A percentile compares a stretch with the other conserved stretches of the same genome.
phyloP scores from a whole-genome alignment of 2,329 filamentous ascomycete species.

The Chalaropsis ovoidea region DNA sequence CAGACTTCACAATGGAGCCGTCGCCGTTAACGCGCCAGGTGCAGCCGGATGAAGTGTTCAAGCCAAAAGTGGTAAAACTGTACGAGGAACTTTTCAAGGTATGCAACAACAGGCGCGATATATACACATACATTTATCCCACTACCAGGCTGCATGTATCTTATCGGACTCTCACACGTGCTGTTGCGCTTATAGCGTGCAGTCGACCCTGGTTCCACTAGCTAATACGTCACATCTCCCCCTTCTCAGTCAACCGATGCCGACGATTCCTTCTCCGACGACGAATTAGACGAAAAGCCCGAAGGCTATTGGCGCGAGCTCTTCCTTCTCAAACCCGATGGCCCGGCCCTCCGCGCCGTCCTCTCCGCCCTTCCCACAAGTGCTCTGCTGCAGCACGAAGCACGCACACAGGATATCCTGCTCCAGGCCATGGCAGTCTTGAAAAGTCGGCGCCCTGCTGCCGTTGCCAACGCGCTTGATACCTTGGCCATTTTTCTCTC shows the following conservation, averaged over 20 bases:
- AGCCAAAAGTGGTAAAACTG: conserved; percentile 85
- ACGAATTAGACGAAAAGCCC: conserved; percentile 57
- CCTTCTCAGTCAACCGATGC: not conserved
- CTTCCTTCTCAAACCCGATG: conserved; percentile 79
- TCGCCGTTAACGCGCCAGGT: conserved; percentile 90
- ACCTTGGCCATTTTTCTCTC: conserved; percentile 83
- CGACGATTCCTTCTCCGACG: conserved; percentile 33
- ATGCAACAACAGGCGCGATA: conserved; percentile 27
- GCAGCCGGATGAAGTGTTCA: conserved; percentile 70
- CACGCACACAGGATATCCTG: conserved; percentile 71
- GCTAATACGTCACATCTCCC: not conserved
- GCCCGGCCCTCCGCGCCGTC: conserved; percentile 53
- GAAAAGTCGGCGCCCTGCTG: not conserved
- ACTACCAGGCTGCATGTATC: not conserved
- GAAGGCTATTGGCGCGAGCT: conserved; percentile 96
- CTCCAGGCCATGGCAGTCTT: conserved; percentile 50
- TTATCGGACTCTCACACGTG: too few relatives aligned
- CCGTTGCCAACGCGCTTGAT: conserved; percentile 30
- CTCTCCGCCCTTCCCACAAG: conserved; percentile 62
- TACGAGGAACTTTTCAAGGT: conserved; percentile 79
- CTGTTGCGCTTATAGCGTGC: not conserved
- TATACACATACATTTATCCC: not conserved
- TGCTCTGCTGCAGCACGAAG: conserved; percentile 65
- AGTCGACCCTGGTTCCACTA: not conserved
- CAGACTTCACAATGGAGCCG: conserved; percentile 55